Evolutionary conservation across 495 filamentous ascomycete species (phyloP).

Genomic region (Daldinia caldariorum): DNA sequence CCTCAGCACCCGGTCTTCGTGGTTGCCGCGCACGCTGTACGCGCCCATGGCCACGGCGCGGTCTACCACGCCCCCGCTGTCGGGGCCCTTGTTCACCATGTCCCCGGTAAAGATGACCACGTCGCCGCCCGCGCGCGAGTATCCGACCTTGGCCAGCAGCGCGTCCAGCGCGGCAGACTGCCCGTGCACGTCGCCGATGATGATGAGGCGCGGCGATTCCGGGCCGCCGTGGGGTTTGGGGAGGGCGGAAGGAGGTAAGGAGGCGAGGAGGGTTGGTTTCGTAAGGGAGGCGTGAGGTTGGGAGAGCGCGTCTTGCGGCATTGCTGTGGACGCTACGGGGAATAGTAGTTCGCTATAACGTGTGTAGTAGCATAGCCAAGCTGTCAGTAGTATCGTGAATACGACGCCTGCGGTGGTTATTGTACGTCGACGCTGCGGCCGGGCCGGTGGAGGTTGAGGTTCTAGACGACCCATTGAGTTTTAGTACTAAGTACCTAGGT

Average conservation of each 20-base stretch:
- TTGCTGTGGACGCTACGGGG: background rate
- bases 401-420: constrained; percentile 18
- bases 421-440: constrained; percentile 20
- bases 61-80: constrained; percentile 80
- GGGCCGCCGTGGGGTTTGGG: constrained; percentile 34
- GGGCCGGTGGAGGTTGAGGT: background rate
- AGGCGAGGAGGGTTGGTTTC: constrained; percentile 46
- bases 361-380: constrained; percentile 32
- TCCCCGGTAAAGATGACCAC: constrained; percentile 87
- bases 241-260: constrained; percentile 51
- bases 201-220: constrained; percentile 60
- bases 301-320: background rate
- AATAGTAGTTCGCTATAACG: constrained; percentile 11
- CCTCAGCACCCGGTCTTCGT: constrained; percentile 83
- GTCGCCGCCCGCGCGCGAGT: constrained; percentile 66
- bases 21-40: constrained; percentile 88
- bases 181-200: constrained; percentile 93
- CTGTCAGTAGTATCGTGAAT: constrained; percentile 26
- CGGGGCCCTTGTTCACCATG: constrained; percentile 87
- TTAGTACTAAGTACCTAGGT: background rate
- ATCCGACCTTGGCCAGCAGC: constrained; percentile 74
- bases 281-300: constrained; percentile 46
- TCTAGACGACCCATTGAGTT: constrained; percentile 22
- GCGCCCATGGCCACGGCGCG: constrained; percentile 74
- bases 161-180: constrained; percentile 71